phyloP scores from a whole-genome alignment of 2,329 filamentous ascomycete genomes.

The Simplicillium sp. region DNA sequence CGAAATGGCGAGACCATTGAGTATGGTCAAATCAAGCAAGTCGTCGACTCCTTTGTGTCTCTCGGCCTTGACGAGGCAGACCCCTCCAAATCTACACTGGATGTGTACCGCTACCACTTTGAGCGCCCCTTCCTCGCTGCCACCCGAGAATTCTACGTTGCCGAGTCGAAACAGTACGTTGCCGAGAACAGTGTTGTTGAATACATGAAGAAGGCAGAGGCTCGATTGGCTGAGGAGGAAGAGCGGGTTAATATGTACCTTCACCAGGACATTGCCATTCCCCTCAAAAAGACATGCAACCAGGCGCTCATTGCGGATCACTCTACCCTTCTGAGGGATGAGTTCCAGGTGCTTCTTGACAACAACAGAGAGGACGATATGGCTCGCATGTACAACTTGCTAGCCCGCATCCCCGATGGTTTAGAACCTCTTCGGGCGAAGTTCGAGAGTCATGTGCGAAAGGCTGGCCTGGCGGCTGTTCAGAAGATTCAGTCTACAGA shows the following conservation, averaged over 20 bases:
- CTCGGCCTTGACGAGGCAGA: slow-evolving; percentile 90
- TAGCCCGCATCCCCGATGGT: slow-evolving; percentile 83
- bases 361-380: slow-evolving; percentile 94
- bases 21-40: slow-evolving; percentile 90
- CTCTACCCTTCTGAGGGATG: slow-evolving; percentile 75
- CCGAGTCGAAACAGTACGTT: slow-evolving; percentile 88
- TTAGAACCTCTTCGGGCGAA: slow-evolving; percentile 77
- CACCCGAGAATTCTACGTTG: slow-evolving; percentile 77
- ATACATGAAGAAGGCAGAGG: slow-evolving; percentile 99
- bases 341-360: slow-evolving; percentile 89
- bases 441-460: slow-evolving; percentile 89
- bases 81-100: slow-evolving; percentile 84
- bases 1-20: slow-evolving; percentile 97
- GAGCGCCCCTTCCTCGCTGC: slow-evolving; percentile 84
- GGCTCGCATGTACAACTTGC: slow-evolving; percentile 88
- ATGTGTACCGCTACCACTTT: slow-evolving; percentile 89
- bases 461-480: slow-evolving; percentile 78
- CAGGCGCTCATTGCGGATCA: slow-evolving; percentile 84
- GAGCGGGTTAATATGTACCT: slow-evolving; percentile 87
- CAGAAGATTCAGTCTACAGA: slow-evolving; percentile 81
- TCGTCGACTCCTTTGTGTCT: slow-evolving; percentile 94
- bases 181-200: slow-evolving; percentile 96
- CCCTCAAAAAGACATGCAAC: slow-evolving; percentile 81
- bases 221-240: slow-evolving; percentile 83
- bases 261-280: slow-evolving; percentile 77